Base-by-base conservation (phyloP, 2,329 filamentous ascomycete genomes). In the Hymenoscyphus fraxineus region DNA sequence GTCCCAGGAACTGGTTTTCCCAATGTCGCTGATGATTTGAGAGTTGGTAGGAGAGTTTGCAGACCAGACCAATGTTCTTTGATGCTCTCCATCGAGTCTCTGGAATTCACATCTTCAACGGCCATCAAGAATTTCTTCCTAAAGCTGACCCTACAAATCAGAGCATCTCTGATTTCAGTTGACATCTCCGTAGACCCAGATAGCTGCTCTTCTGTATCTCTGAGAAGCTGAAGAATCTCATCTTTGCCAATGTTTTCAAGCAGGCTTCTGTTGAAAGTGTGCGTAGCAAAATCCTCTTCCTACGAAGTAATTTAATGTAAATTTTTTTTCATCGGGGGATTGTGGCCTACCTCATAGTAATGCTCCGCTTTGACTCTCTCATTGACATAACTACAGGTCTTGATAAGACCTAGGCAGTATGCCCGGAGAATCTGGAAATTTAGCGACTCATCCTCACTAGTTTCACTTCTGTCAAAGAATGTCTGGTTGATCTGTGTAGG, bases 231-330 rank as follows among this genome's bases (percentile, higher is more conserved):
- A 16, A 73, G 63, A 39, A 75, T 73, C 5, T 61, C 60, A 5
- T 81, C 78, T 2, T 82, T 77, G 16, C 85, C 80, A 64, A 94
- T 82, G 15, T 83, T 78, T 32, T 87, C 85, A 6, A 98, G 82
- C 0, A 99, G 80, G 13, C 86, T 87, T 44, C 93, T 86, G 70
- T 93, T 90, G 75, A 95, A 98, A 0, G 93, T 90, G 76, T 96
- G 93, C 6, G 92, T 93, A 22, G 96, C 92, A 74, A 99, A 97
- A 73, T 99, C 95, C 77, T 99, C 95, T 78, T 99, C 95, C 88
- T 94, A 64, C 12, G 39, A 16, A n/a, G 39, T 7, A 27, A 58
- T 19, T 71, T 57, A 67, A 56, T 2, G 96, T 92, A 74, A 98
- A 97, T 73, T 99, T 95, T 77, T 99, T 95, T 78, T 98, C 95